These are phyloP conservation scores for Backusella australiensis DNA, from an alignment of 192 early-diverging fungal genomes.

Conservation along the genomic window DNA sequence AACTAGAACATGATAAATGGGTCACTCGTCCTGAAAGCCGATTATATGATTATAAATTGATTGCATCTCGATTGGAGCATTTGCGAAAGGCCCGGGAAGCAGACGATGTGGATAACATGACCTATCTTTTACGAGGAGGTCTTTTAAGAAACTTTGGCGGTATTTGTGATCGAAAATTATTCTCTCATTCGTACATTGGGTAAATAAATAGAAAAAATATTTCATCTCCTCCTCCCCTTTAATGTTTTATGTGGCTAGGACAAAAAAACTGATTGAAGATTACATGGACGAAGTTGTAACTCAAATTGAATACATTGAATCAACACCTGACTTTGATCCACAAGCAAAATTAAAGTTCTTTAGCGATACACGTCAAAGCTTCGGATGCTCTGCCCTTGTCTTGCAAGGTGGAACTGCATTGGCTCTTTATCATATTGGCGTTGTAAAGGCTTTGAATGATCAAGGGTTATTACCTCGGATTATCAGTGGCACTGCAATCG, in stretches of 20 bases:
- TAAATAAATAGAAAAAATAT: conserved; percentile 7
- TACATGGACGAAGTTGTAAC: conserved; percentile 69
- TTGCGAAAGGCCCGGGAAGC: conserved; percentile 44
- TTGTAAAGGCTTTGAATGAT: conserved; percentile 70
- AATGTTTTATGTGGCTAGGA: conserved; percentile 32
- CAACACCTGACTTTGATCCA: conserved; percentile 36
- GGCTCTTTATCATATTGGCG: conserved; percentile 77
- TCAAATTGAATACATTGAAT: conserved; percentile 55
- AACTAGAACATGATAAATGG: conserved; percentile 55
- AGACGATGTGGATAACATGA: conserved; percentile 55
- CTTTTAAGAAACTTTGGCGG: conserved; percentile 75
- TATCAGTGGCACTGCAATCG: conserved; percentile 73
- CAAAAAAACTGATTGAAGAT: conserved; percentile 74
- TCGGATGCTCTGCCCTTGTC: conserved; percentile 73
- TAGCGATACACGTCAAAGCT: conserved; percentile 70
- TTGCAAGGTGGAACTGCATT: conserved; percentile 72
- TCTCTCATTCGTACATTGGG: conserved; percentile 56
- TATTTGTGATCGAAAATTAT: conserved; percentile 62
- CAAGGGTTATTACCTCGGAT: conserved; percentile 66
- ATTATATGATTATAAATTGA: conserved; percentile 66
- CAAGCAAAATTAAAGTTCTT: conserved; percentile 68
- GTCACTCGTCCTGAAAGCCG: conserved; percentile 48
- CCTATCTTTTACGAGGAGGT: conserved; percentile 57
- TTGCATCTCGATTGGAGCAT: conserved; percentile 49
- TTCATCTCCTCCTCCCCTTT: neutral